Percentiles rank a stretch among this genome's conserved stretches.
Conservation (phyloP, 352 stramenopile genomes). For the Globisporangium takayamanum region DNA sequence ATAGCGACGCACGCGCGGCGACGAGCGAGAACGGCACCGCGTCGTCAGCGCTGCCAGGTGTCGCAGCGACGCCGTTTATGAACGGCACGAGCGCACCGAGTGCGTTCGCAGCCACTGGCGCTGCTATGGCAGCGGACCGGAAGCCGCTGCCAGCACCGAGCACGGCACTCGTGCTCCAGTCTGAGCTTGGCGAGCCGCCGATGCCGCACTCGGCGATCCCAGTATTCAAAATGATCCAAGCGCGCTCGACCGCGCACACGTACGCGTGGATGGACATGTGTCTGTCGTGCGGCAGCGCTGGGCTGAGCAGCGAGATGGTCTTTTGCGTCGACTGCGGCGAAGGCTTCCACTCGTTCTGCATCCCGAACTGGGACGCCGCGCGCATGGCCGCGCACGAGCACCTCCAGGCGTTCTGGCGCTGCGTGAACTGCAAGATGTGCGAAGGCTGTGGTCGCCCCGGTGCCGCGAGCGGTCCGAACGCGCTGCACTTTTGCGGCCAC, state of each 20-base stretch:
- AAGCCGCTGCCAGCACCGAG: background rate
- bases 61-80: background rate
- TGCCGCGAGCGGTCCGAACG: background rate
- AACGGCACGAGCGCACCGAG: background rate
- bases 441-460: slow-evolving; percentile 84
- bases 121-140: background rate
- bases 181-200: slow-evolving; percentile 39
- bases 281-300: slow-evolving; percentile 84
- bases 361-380: slow-evolving; percentile 29
- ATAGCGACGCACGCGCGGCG: background rate
- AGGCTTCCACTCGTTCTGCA: slow-evolving; percentile 92
- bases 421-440: slow-evolving; percentile 95
- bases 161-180: slow-evolving; percentile 38
- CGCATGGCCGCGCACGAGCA: slow-evolving; percentile 30
- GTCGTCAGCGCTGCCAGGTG: background rate
- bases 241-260: slow-evolving; percentile 71
- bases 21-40: background rate
- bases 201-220: slow-evolving; percentile 60
- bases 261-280: slow-evolving; percentile 92
- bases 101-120: background rate
- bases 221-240: slow-evolving; percentile 72
- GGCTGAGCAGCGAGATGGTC: slow-evolving; percentile 73
- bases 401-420: slow-evolving; percentile 86
- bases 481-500: slow-evolving; percentile 30
- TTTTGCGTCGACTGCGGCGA: slow-evolving; percentile 97